phyloP scores from a whole-genome alignment of 2,329 filamentous ascomycete genomes.

The Diaporthe capsici region DNA sequence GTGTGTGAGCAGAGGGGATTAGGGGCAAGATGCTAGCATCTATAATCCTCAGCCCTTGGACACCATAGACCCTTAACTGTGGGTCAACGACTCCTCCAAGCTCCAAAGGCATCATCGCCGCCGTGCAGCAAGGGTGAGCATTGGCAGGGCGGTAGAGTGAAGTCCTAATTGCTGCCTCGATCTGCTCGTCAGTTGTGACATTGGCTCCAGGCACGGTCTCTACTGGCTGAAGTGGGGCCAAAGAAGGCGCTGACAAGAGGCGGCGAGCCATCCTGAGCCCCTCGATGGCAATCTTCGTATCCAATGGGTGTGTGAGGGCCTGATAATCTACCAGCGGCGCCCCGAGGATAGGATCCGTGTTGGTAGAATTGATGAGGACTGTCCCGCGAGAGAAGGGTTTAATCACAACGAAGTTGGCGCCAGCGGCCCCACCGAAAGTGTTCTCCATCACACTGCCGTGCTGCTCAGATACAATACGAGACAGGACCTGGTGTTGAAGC shows the following conservation, averaged over 20 bases:
- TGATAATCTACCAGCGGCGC: conserved; percentile 57
- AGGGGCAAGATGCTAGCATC: conserved; percentile 39
- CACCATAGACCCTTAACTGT: conserved; percentile 36
- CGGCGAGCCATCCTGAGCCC: conserved; percentile 54
- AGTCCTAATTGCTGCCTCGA: conserved; percentile 45
- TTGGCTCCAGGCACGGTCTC: conserved; percentile 52
- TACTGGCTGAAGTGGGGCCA: conserved; percentile 49
- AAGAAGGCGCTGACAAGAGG: conserved; percentile 53
- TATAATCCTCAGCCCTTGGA: conserved; percentile 28
- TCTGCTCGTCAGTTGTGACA: conserved; percentile 51
- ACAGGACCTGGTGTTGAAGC: conserved; percentile 41
- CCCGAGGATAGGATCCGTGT: conserved; percentile 50
- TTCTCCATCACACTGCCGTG: conserved; percentile 55
- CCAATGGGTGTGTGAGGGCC: conserved; percentile 55
- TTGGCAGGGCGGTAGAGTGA: conserved; percentile 43
- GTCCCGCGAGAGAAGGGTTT: conserved; percentile 52
- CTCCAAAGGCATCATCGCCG: conserved; percentile 57
- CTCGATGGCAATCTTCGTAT: conserved; percentile 55
- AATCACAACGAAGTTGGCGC: conserved; percentile 36
- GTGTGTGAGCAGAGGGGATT: conserved; percentile 36
- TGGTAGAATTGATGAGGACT: conserved; percentile 55
- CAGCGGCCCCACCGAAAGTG: conserved; percentile 47
- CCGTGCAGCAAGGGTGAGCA: conserved; percentile 57
- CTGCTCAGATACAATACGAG: conserved; percentile 43
- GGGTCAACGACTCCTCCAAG: conserved; percentile 57